Conservation (phyloP, 768 basidiomycete genomes). For the Leucocoprinus leucothites region DNA sequence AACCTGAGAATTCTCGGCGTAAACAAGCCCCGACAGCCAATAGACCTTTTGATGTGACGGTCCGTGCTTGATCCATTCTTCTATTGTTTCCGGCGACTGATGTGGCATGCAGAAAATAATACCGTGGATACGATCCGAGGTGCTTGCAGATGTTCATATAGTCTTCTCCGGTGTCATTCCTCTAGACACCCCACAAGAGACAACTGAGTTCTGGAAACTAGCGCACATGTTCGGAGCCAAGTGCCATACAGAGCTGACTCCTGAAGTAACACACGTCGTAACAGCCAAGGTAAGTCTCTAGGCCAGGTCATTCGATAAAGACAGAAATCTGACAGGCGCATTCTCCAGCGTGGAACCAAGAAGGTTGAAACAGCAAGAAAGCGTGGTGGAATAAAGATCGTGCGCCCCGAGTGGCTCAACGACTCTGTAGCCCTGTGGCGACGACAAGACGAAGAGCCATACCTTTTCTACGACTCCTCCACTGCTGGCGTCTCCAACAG, state of each 20-base stretch:
- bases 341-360: slow-evolving; percentile 72
- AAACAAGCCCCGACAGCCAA: slow-evolving; percentile 18
- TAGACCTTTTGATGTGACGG: slow-evolving; percentile 71
- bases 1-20: slow-evolving; percentile 26
- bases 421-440: slow-evolving; percentile 89
- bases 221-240: slow-evolving; percentile 88
- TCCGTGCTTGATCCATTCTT: slow-evolving; percentile 32
- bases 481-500: slow-evolving; percentile 22
- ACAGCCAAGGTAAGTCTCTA: slow-evolving; percentile 72
- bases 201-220: slow-evolving; percentile 80
- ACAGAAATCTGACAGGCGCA: slow-evolving; percentile 2
- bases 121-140: slow-evolving; percentile 69
- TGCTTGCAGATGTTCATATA: slow-evolving; percentile 77
- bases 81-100: slow-evolving; percentile 2
- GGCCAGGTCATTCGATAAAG: not conserved
- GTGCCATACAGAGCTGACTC: slow-evolving; percentile 66
- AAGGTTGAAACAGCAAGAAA: slow-evolving; percentile 85
- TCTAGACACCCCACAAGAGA: slow-evolving; percentile 76
- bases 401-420: slow-evolving; percentile 87
- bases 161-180: slow-evolving; percentile 96
- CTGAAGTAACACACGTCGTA: slow-evolving; percentile 83
- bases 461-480: slow-evolving; percentile 65
- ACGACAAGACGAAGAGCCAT: slow-evolving; percentile 74
- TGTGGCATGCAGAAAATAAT: slow-evolving; percentile 69
- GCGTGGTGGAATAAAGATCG: slow-evolving; percentile 76